These are phyloP conservation scores for Exserohilum turcica DNA, from an alignment of 2,329 filamentous ascomycete species.

Conservation along the genomic window DNA sequence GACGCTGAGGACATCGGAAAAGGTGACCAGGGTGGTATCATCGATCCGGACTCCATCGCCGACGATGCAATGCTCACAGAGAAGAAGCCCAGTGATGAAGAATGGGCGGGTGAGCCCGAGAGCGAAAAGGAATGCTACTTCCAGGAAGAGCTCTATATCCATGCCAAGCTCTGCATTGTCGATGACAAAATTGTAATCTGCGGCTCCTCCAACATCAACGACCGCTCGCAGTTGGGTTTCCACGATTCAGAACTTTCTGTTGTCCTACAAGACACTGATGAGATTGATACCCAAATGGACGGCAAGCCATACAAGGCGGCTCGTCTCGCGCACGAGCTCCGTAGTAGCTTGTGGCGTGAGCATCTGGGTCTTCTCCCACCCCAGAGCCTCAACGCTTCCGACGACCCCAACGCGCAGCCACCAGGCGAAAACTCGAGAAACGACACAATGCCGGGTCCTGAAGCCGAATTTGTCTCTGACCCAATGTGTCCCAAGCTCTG, in stretches of 20 bases:
- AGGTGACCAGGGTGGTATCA: constrained; percentile 45
- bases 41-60: constrained; percentile 69
- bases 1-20: constrained; percentile 48
- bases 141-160: constrained; percentile 95
- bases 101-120: constrained; percentile 75
- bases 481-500: constrained; percentile 63
- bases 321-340: constrained; percentile 80
- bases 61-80: constrained; percentile 81
- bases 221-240: constrained; percentile 82
- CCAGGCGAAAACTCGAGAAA: constrained; percentile 72
- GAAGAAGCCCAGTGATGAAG: constrained; percentile 67
- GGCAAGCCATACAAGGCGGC: constrained; percentile 77
- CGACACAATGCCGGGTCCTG: constrained; percentile 72
- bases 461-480: constrained; percentile 65
- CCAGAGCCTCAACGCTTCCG: constrained; percentile 68
- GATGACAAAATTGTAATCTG: constrained; percentile 87
- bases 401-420: constrained; percentile 77
- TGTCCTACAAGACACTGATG: constrained; percentile 82
- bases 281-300: constrained; percentile 74
- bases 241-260: constrained; percentile 92
- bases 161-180: constrained; percentile 86
- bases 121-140: constrained; percentile 86
- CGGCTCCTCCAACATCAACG: constrained; percentile 89
- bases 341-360: constrained; percentile 85
- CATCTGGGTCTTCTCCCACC: constrained; percentile 82